Base-by-base conservation (phyloP, 306 rosid species). In the Ziziphus jujuba region DNA sequence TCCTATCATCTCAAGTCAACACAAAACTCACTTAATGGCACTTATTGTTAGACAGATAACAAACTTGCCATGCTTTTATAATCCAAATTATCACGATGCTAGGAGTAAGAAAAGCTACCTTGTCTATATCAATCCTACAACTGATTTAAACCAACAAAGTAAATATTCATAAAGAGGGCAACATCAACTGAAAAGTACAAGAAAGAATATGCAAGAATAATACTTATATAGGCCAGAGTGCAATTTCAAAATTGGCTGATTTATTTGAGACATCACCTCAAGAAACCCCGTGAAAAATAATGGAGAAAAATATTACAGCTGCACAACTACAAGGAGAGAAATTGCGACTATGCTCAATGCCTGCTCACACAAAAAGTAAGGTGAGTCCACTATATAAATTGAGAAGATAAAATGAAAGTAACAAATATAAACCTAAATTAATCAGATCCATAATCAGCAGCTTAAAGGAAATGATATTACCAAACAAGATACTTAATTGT, bases 301-400 rank as follows among this genome's bases (percentile, higher is more conserved):
- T 22, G 97, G 96, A 61, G 98, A 90, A 59, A 93, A 56, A 75
- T 93, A 96, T 51, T 96, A 76, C 34, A 77, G 45, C 62, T 80
- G 88, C 80, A 88, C 77, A 35, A 88, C 84, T 19, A 95, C 95
- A 56, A 93, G 90, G 69, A 93, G 95, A 61, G 97, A 90, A 24
- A 90, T 96, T n/a, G 99, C 90, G 60, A 93, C 10, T 65, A 93
- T 90, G 89, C 96, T 93, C 80, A 90, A 80, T 60, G 91, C 96
- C 99, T 93, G 87, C 28, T 66, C 35, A 71, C 65, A 63, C 43
- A 74, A 54, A 82, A 57, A 66, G 11, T 50, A 60, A 17, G 52
- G 69, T 76, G 28, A 77, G 71, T 19, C 45, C 69, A 66, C 68
- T 65, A 31, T 50, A 52, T 51, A 57, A 34, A 70, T 48, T 66